phyloP scores from a whole-genome alignment of 2,329 filamentous ascomycete genomes.

The Aspergillus puulaauensis region DNA sequence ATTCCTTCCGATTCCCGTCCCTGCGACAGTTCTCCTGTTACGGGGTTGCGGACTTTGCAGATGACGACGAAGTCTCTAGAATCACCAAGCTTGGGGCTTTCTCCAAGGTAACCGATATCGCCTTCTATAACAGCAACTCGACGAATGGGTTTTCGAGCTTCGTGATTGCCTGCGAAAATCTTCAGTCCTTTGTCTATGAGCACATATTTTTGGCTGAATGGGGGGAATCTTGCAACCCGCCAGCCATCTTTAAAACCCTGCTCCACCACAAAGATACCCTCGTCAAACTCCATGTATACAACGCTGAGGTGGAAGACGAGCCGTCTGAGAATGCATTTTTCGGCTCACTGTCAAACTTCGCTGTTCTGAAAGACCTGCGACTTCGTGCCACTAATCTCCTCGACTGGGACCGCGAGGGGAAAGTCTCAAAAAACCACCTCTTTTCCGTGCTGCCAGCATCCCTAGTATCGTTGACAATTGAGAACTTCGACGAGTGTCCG shows the following conservation, averaged over 20 bases:
- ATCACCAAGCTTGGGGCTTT: background rate
- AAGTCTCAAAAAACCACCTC: too few relatives aligned
- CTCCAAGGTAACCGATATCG: background rate
- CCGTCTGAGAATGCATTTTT: background rate
- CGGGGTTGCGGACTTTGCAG: background rate
- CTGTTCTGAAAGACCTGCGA: background rate
- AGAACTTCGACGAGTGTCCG: too few relatives aligned
- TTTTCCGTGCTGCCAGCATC: too few relatives aligned
- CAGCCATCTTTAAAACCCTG: background rate
- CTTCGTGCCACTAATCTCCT: background rate
- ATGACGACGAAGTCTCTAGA: background rate
- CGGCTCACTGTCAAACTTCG: background rate
- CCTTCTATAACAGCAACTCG: background rate
- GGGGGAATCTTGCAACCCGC: background rate
- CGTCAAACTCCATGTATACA: background rate
- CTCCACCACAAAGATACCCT: background rate
- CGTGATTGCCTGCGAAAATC: background rate
- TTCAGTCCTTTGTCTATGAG: background rate
- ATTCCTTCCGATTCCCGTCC: background rate
- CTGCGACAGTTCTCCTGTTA: background rate
- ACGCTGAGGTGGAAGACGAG: background rate
- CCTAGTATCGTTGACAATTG: too few relatives aligned
- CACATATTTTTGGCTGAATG: background rate
- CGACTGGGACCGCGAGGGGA: background rate
- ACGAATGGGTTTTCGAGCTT: background rate